phyloP scores from a whole-genome alignment of 805 yeast species.

The Priceomyces castillae region DNA sequence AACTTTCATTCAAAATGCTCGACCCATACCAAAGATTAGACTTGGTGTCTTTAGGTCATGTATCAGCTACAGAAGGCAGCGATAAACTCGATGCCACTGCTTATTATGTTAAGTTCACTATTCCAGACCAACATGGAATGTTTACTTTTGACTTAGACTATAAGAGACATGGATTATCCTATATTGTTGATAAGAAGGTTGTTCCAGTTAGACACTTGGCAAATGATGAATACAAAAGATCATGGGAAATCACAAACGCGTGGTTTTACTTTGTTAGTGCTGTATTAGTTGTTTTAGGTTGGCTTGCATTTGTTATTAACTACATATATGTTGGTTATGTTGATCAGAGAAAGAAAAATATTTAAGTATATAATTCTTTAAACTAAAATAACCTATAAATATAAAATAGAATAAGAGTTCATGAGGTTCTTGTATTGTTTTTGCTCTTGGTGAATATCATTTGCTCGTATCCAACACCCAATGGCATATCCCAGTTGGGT shows the following conservation, averaged over 20 bases:
- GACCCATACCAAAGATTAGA: constrained; percentile 92
- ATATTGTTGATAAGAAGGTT: constrained; percentile 59
- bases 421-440: background rate
- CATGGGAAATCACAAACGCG: constrained; percentile 89
- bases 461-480: constrained; percentile 14
- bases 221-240: constrained; percentile 89
- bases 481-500: constrained; percentile 19
- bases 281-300: constrained; percentile 63
- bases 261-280: constrained; percentile 86
- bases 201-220: constrained; percentile 92
- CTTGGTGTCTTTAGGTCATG: constrained; percentile 44
- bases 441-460: background rate
- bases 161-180: constrained; percentile 72
- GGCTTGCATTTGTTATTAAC: constrained; percentile 73
- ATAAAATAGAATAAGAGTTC: constrained; percentile 1
- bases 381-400: background rate
- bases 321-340: constrained; percentile 47
- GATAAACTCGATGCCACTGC: constrained; percentile 44
- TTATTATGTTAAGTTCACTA: constrained; percentile 55
- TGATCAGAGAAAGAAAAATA: constrained; percentile 27
- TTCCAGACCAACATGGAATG: constrained; percentile 97
- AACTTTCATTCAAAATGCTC: constrained; percentile 82
- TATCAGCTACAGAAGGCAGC: constrained; percentile 31
- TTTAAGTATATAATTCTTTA: constrained; percentile 6
- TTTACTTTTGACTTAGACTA: constrained; percentile 82